These are phyloP conservation scores for Epichloe gansuensis DNA, from an alignment of 2,329 filamentous ascomycete species.

Conservation along the genomic window DNA sequence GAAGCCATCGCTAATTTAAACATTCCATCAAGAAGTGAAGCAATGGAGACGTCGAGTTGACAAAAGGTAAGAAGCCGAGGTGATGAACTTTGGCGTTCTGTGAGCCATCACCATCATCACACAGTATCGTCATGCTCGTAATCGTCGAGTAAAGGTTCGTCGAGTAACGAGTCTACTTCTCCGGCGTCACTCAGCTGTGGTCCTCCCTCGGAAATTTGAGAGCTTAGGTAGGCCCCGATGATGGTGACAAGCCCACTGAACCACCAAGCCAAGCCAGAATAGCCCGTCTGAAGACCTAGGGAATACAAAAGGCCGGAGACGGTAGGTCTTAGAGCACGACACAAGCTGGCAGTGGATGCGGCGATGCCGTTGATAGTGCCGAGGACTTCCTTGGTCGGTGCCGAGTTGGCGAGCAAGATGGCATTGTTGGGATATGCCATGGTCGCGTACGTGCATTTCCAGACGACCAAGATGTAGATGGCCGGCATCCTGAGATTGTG, in stretches of 20 bases:
- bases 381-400: constrained; percentile 69
- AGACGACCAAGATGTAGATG: constrained; percentile 65
- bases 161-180: constrained; percentile 26
- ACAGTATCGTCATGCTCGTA: constrained; percentile 21
- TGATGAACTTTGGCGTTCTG: neutral
- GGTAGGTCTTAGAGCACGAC: constrained; percentile 77
- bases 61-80: constrained; percentile 4
- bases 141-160: constrained; percentile 16
- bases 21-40: neutral
- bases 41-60: neutral
- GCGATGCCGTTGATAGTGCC: constrained; percentile 89
- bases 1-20: neutral
- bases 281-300: constrained; percentile 63
- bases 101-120: constrained; percentile 9
- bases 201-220: constrained; percentile 57
- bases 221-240: constrained; percentile 59
- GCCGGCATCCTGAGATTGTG: constrained; percentile 55
- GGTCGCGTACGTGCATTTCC: constrained; percentile 87
- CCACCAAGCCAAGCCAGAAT: constrained; percentile 91
- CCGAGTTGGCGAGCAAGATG: constrained; percentile 79
- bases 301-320: constrained; percentile 78
- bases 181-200: constrained; percentile 27
- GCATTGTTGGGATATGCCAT: constrained; percentile 84
- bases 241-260: constrained; percentile 65
- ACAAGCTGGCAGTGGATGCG: constrained; percentile 80